Evolutionary conservation across 2,329 filamentous ascomycete species (phyloP), one percentile per base, ranked within the genome.

Genomic region (Aspergillus brunneoviolaceus): DNA sequence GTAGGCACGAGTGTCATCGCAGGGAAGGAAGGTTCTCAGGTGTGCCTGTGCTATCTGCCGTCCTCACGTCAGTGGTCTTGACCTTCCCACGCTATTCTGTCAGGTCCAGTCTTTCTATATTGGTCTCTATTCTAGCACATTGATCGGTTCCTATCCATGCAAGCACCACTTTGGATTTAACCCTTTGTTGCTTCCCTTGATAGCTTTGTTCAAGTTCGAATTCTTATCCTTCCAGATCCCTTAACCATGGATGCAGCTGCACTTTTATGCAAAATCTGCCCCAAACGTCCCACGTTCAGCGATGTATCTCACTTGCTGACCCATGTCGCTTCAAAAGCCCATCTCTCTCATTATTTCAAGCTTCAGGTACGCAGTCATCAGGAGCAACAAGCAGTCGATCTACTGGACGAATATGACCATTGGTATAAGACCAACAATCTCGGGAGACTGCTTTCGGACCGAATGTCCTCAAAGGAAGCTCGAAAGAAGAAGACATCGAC

Each of bases 221-320:
- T 35, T 48, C 57, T 42, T 33, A 23, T 51, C 21, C 19, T 51
- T 33, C 23, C 14, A 31, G 23, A 25, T 48, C 31, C 12, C 29
- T 65, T 56, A 63, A 60, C 57, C 62, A 80, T 79, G 77, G 73
- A 75, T 66, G 64, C 66, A 49, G 88, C 92, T 60, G 87, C 89
- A 59, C 85, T 97, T 52, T 79, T 86, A 67, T 98, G 94, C 85
- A 87, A 83, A 70, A 88, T 96, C 67, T 98, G 94, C 74, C 89
- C 90, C 39, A 91, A 89, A 66, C 84, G 84, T 62, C 91, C 91
- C 45, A 85, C 79, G 31, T 97, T 97, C 78, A 96, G 92, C 58
- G 94, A 98, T 76, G 82, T 92, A 49, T 96, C 93, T 35, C 94
- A 97, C 75, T 82, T 97, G 42, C 85, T 98, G 71, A 98, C 94